Evolutionary conservation across 2,329 filamentous ascomycete species (phyloP).

Genomic region (Talaromyces rugulosus): DNA sequence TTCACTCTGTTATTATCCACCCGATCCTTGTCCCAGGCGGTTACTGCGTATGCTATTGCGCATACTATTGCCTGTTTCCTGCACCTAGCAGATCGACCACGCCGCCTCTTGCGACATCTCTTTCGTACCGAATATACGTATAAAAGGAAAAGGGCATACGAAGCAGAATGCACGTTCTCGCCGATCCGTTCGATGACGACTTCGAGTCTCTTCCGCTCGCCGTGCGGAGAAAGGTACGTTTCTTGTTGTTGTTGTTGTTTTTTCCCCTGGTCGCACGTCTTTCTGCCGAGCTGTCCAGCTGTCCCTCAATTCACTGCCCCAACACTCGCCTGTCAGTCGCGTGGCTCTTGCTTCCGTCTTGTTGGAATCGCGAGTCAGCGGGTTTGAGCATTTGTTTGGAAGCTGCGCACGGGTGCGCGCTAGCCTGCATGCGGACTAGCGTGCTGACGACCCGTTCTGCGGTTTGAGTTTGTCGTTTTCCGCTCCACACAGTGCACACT

Average conservation of each 20-base stretch:
- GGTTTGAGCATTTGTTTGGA: not conserved
- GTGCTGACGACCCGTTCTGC: not conserved
- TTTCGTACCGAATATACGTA: not conserved
- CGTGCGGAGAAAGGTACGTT: conserved; percentile 55
- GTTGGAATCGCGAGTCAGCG: not conserved
- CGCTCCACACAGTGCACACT: not conserved
- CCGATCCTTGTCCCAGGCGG: not conserved
- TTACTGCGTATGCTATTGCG: not conserved
- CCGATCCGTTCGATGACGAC: conserved; percentile 27
- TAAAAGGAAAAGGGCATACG: not conserved
- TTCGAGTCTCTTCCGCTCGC: conserved; percentile 54
- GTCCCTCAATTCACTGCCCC: not conserved
- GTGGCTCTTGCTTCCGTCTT: not conserved
- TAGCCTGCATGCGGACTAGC: not conserved
- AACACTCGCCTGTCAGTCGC: not conserved
- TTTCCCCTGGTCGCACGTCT: too few relatives aligned
- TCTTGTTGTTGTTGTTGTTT: not conserved
- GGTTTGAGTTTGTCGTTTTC: not conserved
- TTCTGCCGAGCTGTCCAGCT: not conserved
- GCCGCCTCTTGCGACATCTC: not conserved
- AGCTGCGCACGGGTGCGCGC: not conserved
- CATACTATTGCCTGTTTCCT: not conserved
- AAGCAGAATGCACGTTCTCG: conserved; percentile 11
- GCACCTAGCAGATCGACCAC: not conserved
- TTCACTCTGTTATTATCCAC: not conserved